Base-by-base conservation (phyloP, 495 filamentous ascomycete species). In the Penicillium ochrochloron region DNA sequence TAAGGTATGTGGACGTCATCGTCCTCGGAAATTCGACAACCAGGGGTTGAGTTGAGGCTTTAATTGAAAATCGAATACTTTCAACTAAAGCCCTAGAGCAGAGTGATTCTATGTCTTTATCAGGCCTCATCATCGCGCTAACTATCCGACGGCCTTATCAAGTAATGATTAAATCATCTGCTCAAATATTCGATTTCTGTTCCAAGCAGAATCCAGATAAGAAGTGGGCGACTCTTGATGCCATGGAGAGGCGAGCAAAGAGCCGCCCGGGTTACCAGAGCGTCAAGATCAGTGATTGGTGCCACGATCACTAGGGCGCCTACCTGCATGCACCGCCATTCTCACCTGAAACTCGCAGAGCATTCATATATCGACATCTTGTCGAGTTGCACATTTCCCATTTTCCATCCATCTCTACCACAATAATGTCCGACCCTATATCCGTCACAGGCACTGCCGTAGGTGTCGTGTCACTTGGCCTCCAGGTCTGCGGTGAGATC, bases 401-500 rank as follows among this genome's bases (percentile, higher is more conserved):
- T 14, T 41, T 17, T 17, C 12, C 10, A 41, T 12, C 35, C 11
- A 14, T 41, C 37, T 17, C 14, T 37, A 21, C 19, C 42, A 21
- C 19, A 51, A 29, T 10, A 3, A 62, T 62, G 60, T 37, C 60
- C 12, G 60, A 62, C 27, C 52, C 60, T 21, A 21, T 57, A 21
- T 62, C 60, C 9, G 27, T 57, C 2, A 21, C 51, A 17, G 52
- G 52, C n/a, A 41, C 60, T 9, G 60, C 39, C 8, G 39, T 62
- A 27, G 53, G 39, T 2, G 60, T 62, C 3, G 19, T 57, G 6
- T 62, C 60, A 4, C 33, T 62, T 8, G 60, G 35, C 11, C 39
- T 62, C 4, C 60, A 62, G 21, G 37, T 62, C 10, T 52, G 60
- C 6, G 52, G 33, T 10, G 39, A 62, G 27, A 62, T 62, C n/a